Evolutionary conservation across 495 filamentous ascomycete species (phyloP).

Genomic region (Cairneyella variabilis): DNA sequence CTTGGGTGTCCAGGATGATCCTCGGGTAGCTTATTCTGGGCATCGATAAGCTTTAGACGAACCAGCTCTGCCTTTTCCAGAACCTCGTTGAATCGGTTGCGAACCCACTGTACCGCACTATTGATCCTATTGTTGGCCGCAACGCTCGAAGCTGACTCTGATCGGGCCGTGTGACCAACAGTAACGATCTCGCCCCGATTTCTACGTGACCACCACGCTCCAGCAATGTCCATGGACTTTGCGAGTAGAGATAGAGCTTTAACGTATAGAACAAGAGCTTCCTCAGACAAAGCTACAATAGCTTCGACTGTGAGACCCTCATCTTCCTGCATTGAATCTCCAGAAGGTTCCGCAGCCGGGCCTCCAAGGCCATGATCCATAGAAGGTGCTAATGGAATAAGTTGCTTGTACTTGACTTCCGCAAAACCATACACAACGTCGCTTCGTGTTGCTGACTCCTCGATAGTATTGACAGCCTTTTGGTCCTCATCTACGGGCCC

Average conservation of each 20-base stretch:
- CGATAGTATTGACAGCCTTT: constrained; percentile 71
- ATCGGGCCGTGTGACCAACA: constrained; percentile 39
- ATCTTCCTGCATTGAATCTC: constrained; percentile 46
- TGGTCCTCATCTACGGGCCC: constrained; percentile 73
- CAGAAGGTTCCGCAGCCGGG: constrained; percentile 43
- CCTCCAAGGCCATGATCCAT: constrained; percentile 66
- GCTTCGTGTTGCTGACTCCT: constrained; percentile 86
- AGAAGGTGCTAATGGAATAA: constrained; percentile 81
- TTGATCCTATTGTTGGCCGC: constrained; percentile 76
- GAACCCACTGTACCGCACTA: constrained; percentile 90
- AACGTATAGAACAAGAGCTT: constrained; percentile 93
- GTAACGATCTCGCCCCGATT: constrained; percentile 59
- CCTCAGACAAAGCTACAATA: constrained; percentile 81
- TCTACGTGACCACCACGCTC: constrained; percentile 84
- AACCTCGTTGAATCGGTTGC: constrained; percentile 91
- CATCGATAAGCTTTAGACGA: constrained; percentile 77
- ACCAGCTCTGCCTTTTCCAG: constrained; percentile 93
- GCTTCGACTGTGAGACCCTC: constrained; percentile 81
- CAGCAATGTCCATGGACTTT: constrained; percentile 95
- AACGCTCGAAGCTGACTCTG: constrained; percentile 43
- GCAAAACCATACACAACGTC: constrained; percentile 97
- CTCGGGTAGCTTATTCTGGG: constrained; percentile 75
- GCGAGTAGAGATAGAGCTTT: constrained; percentile 85
- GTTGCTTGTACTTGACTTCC: constrained; percentile 96
- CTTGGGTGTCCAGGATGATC: constrained; percentile 83